Percentiles rank a stretch among this genome's conserved stretches.
Conservation (phyloP, 176 grass and related monocot species). For the Paspalum notatum region DNA sequence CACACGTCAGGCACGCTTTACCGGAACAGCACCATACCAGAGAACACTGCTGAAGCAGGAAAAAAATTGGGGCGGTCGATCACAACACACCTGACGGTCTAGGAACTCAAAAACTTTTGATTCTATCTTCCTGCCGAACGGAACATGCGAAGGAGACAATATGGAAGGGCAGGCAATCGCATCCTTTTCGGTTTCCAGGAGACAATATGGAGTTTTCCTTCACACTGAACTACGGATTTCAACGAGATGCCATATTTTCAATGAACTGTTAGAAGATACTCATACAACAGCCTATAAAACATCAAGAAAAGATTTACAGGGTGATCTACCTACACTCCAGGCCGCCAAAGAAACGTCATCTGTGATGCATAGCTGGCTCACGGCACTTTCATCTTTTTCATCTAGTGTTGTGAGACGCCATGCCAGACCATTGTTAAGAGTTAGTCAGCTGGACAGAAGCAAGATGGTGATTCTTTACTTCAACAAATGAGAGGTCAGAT, state of each 20-base stretch:
- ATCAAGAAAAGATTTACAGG: slow-evolving; percentile 30
- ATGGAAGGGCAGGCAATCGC: background rate
- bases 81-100: background rate
- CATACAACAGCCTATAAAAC: slow-evolving; percentile 50
- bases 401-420: slow-evolving; percentile 29
- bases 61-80: background rate
- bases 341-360: slow-evolving; percentile 23
- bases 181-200: background rate
- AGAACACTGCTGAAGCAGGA: background rate
- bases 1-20: too few relatives aligned
- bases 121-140: background rate
- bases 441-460: slow-evolving; percentile 49
- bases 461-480: slow-evolving; percentile 23
- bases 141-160: background rate
- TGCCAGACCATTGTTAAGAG: slow-evolving; percentile 31
- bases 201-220: too few relatives aligned
- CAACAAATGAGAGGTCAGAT: background rate
- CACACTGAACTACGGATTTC: background rate
- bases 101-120: background rate
- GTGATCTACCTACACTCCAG: slow-evolving; percentile 35
- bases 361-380: slow-evolving; percentile 31
- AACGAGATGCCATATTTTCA: slow-evolving; percentile 34
- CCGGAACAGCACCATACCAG: too few relatives aligned
- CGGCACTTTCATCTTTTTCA: slow-evolving; percentile 31
- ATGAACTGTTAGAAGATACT: slow-evolving; percentile 37